Evolutionary conservation across 495 filamentous ascomycete species (phyloP).

Genomic region (Hypoxylon lienhwacheense): DNA sequence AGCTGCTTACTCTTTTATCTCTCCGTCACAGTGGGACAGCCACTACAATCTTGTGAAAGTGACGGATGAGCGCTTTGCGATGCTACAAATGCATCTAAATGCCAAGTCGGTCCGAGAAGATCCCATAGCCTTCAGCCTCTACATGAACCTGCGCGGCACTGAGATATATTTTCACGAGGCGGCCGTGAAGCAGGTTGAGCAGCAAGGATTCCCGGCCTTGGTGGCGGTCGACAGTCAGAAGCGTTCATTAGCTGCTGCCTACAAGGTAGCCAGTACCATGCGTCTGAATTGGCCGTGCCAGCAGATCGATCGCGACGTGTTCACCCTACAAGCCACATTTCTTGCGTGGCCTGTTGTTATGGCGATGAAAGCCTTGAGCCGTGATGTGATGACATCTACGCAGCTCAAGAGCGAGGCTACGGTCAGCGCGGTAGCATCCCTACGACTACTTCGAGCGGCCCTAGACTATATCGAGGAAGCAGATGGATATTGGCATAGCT

Average conservation of each 20-base stretch:
- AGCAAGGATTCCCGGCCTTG: background rate
- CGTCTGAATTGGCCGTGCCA: conserved; percentile 4
- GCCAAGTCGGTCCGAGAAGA: conserved; percentile 5
- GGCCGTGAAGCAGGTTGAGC: background rate
- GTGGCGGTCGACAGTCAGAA: conserved; percentile 1
- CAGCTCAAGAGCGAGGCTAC: conserved; percentile 4
- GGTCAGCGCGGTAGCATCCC: background rate
- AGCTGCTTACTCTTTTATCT: background rate
- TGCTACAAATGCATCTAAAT: conserved; percentile 7
- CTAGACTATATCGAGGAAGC: conserved; percentile 5
- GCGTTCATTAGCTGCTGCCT: conserved; percentile 1
- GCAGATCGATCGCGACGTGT: conserved; percentile 1
- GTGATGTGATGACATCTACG: background rate
- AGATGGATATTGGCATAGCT: conserved; percentile 3
- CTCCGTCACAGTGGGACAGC: conserved; percentile 3
- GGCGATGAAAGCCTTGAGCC: conserved; percentile 4
- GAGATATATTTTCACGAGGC: conserved; percentile 4
- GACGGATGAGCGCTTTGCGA: conserved; percentile 1
- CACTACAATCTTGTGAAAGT: conserved; percentile 1
- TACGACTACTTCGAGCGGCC: background rate
- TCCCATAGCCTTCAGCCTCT: conserved; percentile 5
- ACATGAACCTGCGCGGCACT: conserved; percentile 5
- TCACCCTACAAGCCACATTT: conserved; percentile 3
- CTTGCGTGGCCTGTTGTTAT: conserved; percentile 1
- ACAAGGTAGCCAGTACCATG: conserved; percentile 4